These are phyloP conservation scores for Stephania cephalantha DNA, from an alignment of 164 flowering plant species.

Conservation along the genomic window DNA sequence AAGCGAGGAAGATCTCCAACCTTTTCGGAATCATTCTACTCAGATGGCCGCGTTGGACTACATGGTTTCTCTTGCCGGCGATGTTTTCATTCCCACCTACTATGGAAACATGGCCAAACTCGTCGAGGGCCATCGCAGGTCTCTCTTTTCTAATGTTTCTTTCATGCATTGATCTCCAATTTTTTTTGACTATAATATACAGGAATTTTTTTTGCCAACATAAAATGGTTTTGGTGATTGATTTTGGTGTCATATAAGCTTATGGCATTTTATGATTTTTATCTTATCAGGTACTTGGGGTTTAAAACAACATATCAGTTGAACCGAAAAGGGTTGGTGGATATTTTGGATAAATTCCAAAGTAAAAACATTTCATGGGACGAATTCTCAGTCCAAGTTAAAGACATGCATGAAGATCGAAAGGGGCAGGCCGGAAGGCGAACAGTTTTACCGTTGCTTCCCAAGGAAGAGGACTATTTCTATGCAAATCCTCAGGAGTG, in stretches of 20 bases:
- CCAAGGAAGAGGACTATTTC: constrained; percentile 86
- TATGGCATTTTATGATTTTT: background rate
- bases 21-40: constrained; percentile 86
- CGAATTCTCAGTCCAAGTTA: constrained; percentile 58
- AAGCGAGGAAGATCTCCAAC: constrained; percentile 59
- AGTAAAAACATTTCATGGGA: constrained; percentile 53
- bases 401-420: constrained; percentile 49
- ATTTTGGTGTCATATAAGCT: background rate
- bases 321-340: constrained; percentile 62
- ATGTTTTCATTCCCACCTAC: constrained; percentile 89
- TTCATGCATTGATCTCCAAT: background rate
- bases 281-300: constrained; percentile 58
- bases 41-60: constrained; percentile 98
- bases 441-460: constrained; percentile 60
- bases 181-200: background rate
- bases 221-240: background rate
- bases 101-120: constrained; percentile 99
- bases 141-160: background rate
- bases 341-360: constrained; percentile 45
- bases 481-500: constrained; percentile 87
- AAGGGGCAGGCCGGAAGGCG: constrained; percentile 63
- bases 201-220: background rate
- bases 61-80: constrained; percentile 87
- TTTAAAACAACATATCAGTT: constrained; percentile 62
- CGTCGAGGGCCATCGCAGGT: constrained; percentile 99